phyloP scores from a whole-genome alignment of 805 yeast genomes.

The Candida easanensis region DNA sequence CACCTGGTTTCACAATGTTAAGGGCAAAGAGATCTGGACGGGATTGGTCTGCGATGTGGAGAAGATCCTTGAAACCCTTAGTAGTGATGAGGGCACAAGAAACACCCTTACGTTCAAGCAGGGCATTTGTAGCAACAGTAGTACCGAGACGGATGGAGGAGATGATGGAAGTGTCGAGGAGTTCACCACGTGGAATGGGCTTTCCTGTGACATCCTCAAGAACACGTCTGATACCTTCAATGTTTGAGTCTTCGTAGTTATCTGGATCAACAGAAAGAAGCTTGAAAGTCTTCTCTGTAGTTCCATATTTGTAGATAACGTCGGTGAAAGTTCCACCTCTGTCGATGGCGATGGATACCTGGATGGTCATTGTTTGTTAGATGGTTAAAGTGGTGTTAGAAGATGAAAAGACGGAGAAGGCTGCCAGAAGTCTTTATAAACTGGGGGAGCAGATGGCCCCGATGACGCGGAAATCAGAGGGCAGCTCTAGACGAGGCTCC shows the following conservation, averaged over 20 bases:
- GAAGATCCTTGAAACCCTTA: constrained; percentile 48
- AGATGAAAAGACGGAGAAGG: not conserved
- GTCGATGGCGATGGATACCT: constrained; percentile 18
- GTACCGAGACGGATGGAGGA: constrained; percentile 46
- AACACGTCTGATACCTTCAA: constrained; percentile 48
- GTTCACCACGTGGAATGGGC: constrained; percentile 31
- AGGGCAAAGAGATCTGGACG: constrained; percentile 51
- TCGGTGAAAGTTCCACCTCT: constrained; percentile 23
- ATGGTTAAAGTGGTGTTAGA: not conserved
- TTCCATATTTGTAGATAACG: constrained; percentile 14
- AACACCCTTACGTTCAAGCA: constrained; percentile 51
- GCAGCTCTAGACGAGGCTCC: constrained; percentile 3
- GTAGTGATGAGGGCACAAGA: constrained; percentile 46
- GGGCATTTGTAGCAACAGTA: constrained; percentile 53
- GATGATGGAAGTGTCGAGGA: constrained; percentile 35
- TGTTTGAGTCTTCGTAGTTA: constrained; percentile 48
- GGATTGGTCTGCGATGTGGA: constrained; percentile 51
- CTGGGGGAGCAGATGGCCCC: not conserved
- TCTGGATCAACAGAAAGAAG: constrained; percentile 45
- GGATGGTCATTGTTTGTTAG: constrained; percentile 11
- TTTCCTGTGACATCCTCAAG: constrained; percentile 37
- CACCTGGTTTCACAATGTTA: constrained; percentile 45
- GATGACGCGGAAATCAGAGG: no score
- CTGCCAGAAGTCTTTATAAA: not conserved
- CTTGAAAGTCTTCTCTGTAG: constrained; percentile 34